Conservation (phyloP, 2,329 filamentous ascomycete genomes). For the Fusarium sp. region DNA sequence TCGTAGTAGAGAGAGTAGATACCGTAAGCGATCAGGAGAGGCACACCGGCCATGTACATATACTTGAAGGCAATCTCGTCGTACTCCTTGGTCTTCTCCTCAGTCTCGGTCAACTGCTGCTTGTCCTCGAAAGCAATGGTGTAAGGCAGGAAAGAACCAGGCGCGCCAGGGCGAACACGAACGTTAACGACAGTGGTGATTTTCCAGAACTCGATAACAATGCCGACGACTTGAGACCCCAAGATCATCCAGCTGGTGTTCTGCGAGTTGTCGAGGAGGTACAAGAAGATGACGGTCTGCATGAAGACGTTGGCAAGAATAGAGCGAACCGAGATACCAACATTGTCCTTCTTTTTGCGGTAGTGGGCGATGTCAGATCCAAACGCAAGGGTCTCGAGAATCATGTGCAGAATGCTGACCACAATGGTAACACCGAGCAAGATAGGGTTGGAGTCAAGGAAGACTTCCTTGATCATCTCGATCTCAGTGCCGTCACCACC, state of each 20-base stretch:
- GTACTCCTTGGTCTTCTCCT: slow-evolving; percentile 98
- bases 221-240: slow-evolving; percentile 87
- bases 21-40: slow-evolving; percentile 88
- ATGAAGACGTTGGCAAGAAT: slow-evolving; percentile 98
- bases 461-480: slow-evolving; percentile 95
- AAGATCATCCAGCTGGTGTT: slow-evolving; percentile 99
- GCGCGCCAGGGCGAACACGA: slow-evolving; percentile 73
- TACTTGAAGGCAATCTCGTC: slow-evolving; percentile 98
- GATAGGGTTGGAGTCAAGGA: slow-evolving; percentile 93
- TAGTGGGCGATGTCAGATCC: slow-evolving; percentile 98
- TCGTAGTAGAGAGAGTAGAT: slow-evolving; percentile 92
- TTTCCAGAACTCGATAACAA: slow-evolving; percentile 82
- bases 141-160: slow-evolving; percentile 79
- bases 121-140: slow-evolving; percentile 92
- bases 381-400: slow-evolving; percentile 96
- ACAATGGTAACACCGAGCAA: slow-evolving; percentile 84
- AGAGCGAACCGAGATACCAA: slow-evolving; percentile 94
- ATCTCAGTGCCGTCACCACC: slow-evolving; percentile 92
- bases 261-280: slow-evolving; percentile 95
- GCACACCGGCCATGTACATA: slow-evolving; percentile 91
- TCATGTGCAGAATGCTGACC: slow-evolving; percentile 88
- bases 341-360: slow-evolving; percentile 99
- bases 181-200: slow-evolving; percentile 95
- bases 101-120: slow-evolving; percentile 92
- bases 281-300: slow-evolving; percentile 95